Evolutionary conservation across 139 green algal species (phyloP), one percentile per base, ranked within the genome.

Genomic region (Astrephomene gubernaculifera): DNA sequence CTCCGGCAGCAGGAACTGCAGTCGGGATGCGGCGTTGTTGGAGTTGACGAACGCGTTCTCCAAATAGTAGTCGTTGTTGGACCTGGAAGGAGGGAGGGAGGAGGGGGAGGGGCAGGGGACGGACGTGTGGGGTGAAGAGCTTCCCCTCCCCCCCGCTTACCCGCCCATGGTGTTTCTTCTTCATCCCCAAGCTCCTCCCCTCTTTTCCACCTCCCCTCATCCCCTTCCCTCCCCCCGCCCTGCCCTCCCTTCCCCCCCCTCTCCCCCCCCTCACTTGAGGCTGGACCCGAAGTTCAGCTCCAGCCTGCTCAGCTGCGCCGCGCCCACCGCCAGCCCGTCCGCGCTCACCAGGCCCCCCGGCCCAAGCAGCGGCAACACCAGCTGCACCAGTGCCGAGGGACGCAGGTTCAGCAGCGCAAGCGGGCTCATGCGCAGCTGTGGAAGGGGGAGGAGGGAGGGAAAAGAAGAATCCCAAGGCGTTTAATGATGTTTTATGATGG

Each of bases 1-100:
- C n/a, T 25, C 0, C 10, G 60, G 76, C 76, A 83, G 3, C 31
- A 83, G 21, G 8, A 83, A 27, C 29, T 83, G 61, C 39, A 83
- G 17, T 7, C 63, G 76, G 24, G 39, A 63, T 39, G 22, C 61
- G 60, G 72, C 72, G 76, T 29, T 57, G 76, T 83, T 83, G 76
- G 39, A 44, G 76, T 83, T 83, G 39, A 83, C 61, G 38, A 83
- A 83, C 14, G 76, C 76, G 39, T 83, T 83, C 27, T 83, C 76
- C 60, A 83, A 22, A n/a, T 83, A 83, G 61, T 83, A 83, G 57
- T 83, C 76, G 29, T 29, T 44, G 54, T 73, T 44, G 60, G n/a
- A 19, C 39, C 76, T 83, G 76, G 2, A 4, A 33, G 12, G 22
- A 5, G 9, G 67, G 12, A 38, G 36, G 57, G 27, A 6, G 57